Percentiles rank a stretch among this genome's conserved stretches.
Evolutionary conservation across 2,329 filamentous ascomycete species (phyloP).

Genomic region (Emericellopsis atlantica): DNA sequence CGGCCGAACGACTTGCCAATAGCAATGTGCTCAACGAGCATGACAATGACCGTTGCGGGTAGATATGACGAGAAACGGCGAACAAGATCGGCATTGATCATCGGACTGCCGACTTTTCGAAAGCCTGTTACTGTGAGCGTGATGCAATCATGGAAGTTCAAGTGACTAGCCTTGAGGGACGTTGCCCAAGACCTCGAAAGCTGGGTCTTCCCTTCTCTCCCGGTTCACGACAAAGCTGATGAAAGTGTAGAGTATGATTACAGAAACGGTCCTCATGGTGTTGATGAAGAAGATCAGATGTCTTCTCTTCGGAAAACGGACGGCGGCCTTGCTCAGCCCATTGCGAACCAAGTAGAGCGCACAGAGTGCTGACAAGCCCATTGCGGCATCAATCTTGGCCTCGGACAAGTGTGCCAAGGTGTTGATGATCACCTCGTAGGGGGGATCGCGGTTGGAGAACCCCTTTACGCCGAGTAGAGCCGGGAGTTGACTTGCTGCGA

Average conservation of each 20-base stretch:
- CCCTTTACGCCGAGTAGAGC: slow-evolving; percentile 67
- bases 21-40: slow-evolving; percentile 92
- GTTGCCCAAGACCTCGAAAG: slow-evolving; percentile 60
- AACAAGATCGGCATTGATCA: slow-evolving; percentile 54
- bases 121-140: slow-evolving; percentile 42
- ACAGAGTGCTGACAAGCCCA: slow-evolving; percentile 72
- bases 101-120: slow-evolving; percentile 64
- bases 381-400: slow-evolving; percentile 61
- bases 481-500: slow-evolving; percentile 72
- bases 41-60: slow-evolving; percentile 77
- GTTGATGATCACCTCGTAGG: slow-evolving; percentile 76
- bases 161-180: slow-evolving; percentile 54
- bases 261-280: slow-evolving; percentile 80
- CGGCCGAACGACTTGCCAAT: slow-evolving; percentile 95
- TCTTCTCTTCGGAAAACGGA: slow-evolving; percentile 53
- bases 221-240: slow-evolving; percentile 80
- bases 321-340: slow-evolving; percentile 51
- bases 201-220: slow-evolving; percentile 45
- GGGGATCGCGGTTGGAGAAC: slow-evolving; percentile 63
- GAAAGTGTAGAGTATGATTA: slow-evolving; percentile 84
- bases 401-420: slow-evolving; percentile 58
- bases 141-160: neutral
- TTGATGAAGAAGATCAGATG: slow-evolving; percentile 83
- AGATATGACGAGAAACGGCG: slow-evolving; percentile 57
- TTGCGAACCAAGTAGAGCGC: slow-evolving; percentile 67